Evolutionary conservation across 1,284 basidiomycete species (phyloP).

Genomic region (Ganoderma lucidum): DNA sequence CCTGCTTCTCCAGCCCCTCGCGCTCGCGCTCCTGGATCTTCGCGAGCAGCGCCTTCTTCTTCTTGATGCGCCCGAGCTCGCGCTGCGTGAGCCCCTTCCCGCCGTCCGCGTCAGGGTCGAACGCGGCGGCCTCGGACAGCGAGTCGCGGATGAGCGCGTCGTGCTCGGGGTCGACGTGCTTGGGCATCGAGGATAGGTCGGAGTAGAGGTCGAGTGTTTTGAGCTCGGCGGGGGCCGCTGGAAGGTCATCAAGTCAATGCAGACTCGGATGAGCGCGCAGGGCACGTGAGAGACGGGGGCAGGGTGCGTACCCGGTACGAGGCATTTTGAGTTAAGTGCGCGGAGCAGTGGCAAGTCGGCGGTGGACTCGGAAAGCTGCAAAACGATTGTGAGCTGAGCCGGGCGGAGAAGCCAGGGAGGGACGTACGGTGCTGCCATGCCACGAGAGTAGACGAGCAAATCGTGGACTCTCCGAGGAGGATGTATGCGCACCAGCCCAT

Average conservation of each 20-base stretch:
- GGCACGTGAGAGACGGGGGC: slow-evolving; percentile 8
- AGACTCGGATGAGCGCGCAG: too few species aligned
- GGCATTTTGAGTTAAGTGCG: slow-evolving; percentile 50
- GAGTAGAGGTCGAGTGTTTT: slow-evolving; percentile 67
- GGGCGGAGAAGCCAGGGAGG: neutral
- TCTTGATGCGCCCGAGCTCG: slow-evolving; percentile 40
- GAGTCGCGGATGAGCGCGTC: slow-evolving; percentile 48
- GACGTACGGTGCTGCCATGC: slow-evolving; percentile 32
- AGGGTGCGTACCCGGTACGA: slow-evolving; percentile 47
- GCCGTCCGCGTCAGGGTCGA: slow-evolving; percentile 23
- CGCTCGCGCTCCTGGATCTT: slow-evolving; percentile 36
- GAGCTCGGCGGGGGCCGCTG: slow-evolving; percentile 59
- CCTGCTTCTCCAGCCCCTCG: slow-evolving; percentile 16
- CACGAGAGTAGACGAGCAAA: slow-evolving; percentile 31
- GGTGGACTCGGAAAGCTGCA: slow-evolving; percentile 35
- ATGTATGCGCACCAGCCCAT: slow-evolving; percentile 17
- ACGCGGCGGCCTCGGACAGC: slow-evolving; percentile 32
- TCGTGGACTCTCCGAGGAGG: neutral
- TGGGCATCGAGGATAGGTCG: slow-evolving; percentile 67
- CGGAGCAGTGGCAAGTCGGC: slow-evolving; percentile 39
- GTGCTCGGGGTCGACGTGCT: slow-evolving; percentile 57
- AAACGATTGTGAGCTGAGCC: neutral
- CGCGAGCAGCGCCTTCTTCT: slow-evolving; percentile 42
- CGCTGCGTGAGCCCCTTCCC: slow-evolving; percentile 38
- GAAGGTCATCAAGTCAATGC: neutral